Conservation (phyloP, 164 flowering plant genomes). For the Magnolia officinalis region DNA sequence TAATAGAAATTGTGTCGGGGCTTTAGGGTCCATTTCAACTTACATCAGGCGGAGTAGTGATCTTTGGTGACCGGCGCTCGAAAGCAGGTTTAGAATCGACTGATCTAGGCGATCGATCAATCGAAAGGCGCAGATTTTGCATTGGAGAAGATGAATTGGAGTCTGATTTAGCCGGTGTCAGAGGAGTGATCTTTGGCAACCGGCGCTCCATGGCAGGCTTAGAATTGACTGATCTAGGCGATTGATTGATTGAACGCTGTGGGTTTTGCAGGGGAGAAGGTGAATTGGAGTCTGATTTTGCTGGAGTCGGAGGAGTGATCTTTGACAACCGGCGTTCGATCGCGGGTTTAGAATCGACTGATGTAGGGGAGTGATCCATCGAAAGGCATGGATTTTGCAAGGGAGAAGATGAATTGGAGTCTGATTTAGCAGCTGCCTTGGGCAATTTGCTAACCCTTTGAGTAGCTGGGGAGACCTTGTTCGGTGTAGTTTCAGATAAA, state of each 20-base stretch:
- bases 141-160: conserved; percentile 52
- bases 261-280: conserved; percentile 51
- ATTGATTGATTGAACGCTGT: conserved; percentile 59
- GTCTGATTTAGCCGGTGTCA: conserved; percentile 5
- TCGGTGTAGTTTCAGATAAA: conserved; percentile 49
- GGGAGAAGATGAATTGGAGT: conserved; percentile 58
- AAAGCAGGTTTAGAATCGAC: conserved; percentile 50
- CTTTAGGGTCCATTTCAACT: conserved; percentile 2
- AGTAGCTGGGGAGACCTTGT: conserved; percentile 63
- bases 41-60: conserved; percentile 63
- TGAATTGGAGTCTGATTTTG: conserved; percentile 24
- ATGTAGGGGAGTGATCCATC: conserved; percentile 58
- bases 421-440: conserved; percentile 50
- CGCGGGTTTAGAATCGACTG: conserved; percentile 54
- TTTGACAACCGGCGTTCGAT: conserved; percentile 6
- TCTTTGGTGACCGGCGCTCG: conserved; percentile 42
- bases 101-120: conserved; percentile 64
- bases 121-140: conserved; percentile 49
- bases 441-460: conserved; percentile 52
- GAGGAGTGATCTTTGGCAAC: neutral
- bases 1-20: neutral
- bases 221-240: conserved; percentile 56
- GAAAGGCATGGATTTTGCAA: conserved; percentile 48
- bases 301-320: conserved; percentile 1
- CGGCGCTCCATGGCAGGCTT: conserved; percentile 35